Percentiles rank a stretch among this genome's conserved stretches.
Evolutionary conservation across 495 filamentous ascomycete genomes (phyloP).

Genomic region (Trichoderma asperelloides): DNA sequence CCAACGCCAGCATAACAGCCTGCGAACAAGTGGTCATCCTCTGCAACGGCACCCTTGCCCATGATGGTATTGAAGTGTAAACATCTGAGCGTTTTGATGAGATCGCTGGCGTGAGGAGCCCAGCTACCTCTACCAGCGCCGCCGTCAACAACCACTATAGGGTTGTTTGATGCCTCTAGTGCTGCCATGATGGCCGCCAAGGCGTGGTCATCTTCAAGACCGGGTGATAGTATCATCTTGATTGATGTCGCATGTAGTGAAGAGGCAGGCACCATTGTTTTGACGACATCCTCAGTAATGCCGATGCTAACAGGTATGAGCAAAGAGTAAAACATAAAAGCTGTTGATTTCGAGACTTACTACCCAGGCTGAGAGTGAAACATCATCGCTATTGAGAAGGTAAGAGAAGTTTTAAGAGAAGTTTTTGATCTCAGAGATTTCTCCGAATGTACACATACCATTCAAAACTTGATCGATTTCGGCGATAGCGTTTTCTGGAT

Average conservation of each 20-base stretch:
- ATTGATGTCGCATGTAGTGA: conserved; percentile 12
- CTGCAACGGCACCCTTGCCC: conserved; percentile 28
- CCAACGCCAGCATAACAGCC: conserved; percentile 25
- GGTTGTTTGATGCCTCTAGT: conserved; percentile 19
- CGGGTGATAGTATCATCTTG: conserved; percentile 14
- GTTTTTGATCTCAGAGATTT: conserved; percentile 14
- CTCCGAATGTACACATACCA: conserved; percentile 15
- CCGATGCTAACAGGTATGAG: conserved; percentile 11
- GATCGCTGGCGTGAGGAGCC: conserved; percentile 17
- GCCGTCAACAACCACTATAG: conserved; percentile 28
- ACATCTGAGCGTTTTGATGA: conserved; percentile 23
- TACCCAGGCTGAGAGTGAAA: conserved; percentile 20
- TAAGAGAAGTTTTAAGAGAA: background rate
- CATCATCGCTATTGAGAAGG: conserved; percentile 17
- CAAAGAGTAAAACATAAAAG: background rate
- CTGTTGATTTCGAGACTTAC: conserved; percentile 7
- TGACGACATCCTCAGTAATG: conserved; percentile 27
- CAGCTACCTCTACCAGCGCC: conserved; percentile 21
- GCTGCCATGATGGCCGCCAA: conserved; percentile 15
- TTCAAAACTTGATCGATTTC: conserved; percentile 36
- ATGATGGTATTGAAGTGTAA: conserved; percentile 27
- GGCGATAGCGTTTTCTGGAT: conserved; percentile 21
- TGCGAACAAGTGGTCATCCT: conserved; percentile 20
- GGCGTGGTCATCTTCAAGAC: conserved; percentile 13
- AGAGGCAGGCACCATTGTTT: conserved; percentile 18